Evolutionary conservation across 2,329 filamentous ascomycete species (phyloP).

Genomic region (Cladosporium sp.): DNA sequence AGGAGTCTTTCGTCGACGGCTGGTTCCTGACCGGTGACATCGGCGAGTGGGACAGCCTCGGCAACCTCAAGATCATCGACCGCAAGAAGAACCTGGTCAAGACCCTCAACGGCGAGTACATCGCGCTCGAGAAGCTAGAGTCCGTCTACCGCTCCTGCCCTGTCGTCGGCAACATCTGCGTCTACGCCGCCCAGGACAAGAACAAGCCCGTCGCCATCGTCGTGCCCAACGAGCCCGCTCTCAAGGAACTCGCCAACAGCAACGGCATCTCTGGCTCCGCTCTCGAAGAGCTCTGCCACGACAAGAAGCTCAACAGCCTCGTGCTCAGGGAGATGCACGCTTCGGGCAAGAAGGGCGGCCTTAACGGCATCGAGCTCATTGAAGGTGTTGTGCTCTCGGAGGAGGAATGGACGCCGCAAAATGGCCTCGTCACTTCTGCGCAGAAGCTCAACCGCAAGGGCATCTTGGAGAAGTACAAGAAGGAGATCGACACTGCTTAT

Average conservation of each 20-base stretch:
- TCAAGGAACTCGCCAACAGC: constrained; percentile 53
- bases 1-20: constrained; percentile 68
- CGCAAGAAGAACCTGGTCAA: constrained; percentile 98
- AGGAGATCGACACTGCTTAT: constrained; percentile 48
- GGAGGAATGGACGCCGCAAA: constrained; percentile 83
- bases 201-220: constrained; percentile 80
- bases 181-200: constrained; percentile 72
- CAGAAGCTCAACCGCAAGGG: constrained; percentile 51
- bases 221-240: constrained; percentile 53
- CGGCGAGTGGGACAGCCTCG: constrained; percentile 76
- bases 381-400: constrained; percentile 73
- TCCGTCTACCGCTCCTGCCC: constrained; percentile 77
- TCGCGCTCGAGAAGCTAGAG: constrained; percentile 92
- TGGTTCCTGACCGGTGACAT: constrained; percentile 99
- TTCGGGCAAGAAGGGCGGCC: constrained; percentile 61
- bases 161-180: constrained; percentile 81
- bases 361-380: constrained; percentile 69
- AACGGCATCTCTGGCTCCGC: constrained; percentile 59
- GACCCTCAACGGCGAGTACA: constrained; percentile 92
- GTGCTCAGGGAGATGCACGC: constrained; percentile 69
- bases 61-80: constrained; percentile 83
- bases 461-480: constrained; percentile 49
- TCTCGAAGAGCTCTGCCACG: constrained; percentile 62
- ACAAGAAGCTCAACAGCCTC: constrained; percentile 59
- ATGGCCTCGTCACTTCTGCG: constrained; percentile 50